These are phyloP conservation scores for Sclerotiophoma versabilis DNA, from an alignment of 2,329 filamentous ascomycete species.

Conservation along the genomic window DNA sequence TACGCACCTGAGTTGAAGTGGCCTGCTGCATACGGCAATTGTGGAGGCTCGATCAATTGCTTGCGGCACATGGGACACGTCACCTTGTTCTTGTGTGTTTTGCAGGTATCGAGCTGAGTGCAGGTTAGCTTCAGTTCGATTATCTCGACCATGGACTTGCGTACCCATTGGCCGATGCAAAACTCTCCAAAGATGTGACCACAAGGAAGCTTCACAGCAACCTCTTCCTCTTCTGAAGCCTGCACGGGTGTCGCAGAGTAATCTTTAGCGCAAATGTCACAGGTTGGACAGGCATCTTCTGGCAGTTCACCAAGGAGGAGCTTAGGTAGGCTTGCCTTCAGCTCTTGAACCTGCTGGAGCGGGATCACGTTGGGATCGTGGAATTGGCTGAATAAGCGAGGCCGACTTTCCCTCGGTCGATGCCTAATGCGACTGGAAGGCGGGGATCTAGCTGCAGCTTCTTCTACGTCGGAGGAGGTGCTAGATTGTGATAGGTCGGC, in stretches of 20 bases:
- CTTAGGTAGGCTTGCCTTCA: conserved; percentile 38
- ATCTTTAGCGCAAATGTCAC: conserved; percentile 49
- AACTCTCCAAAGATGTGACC: conserved; percentile 47
- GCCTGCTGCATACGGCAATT: conserved; percentile 14
- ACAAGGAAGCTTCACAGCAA: conserved; percentile 45
- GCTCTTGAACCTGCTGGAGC: conserved; percentile 34
- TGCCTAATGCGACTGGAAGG: conserved; percentile 24
- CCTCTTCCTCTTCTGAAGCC: conserved; percentile 41
- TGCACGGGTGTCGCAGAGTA: conserved; percentile 37
- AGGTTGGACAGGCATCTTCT: conserved; percentile 31
- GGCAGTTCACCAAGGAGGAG: conserved; percentile 37
- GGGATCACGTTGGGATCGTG: conserved; percentile 36
- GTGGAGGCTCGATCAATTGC: conserved; percentile 35
- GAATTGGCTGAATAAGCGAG: conserved; percentile 21
- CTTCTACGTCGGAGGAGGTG: conserved; percentile 35
- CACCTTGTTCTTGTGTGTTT: conserved; percentile 46
- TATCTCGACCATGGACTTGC: background rate
- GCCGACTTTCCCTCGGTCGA: conserved; percentile 24
- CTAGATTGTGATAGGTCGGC: conserved; percentile 32
- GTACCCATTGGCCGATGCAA: conserved; percentile 46
- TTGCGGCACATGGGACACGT: conserved; percentile 50
- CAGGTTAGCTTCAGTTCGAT: conserved; percentile 8
- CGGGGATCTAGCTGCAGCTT: conserved; percentile 33
- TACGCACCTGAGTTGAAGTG: conserved; percentile 12
- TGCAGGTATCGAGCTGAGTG: conserved; percentile 43